Evolutionary conservation across 73 alveolate species (phyloP), one percentile per base, ranked within the genome.

Genomic region (Paramecium tetraurelia): DNA sequence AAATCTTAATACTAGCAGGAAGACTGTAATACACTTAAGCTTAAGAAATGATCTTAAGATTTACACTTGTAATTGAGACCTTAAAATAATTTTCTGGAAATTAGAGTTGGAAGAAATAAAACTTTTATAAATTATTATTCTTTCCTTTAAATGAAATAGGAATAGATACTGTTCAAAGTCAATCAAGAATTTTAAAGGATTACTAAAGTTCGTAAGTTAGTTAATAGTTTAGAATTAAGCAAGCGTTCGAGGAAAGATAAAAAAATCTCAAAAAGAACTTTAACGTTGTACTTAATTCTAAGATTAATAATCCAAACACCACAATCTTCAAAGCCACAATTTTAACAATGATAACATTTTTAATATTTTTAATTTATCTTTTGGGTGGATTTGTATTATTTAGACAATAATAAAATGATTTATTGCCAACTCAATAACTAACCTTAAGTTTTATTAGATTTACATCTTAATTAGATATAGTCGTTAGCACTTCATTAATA

Each of bases 21-120:
- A 75, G 68, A 80, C n/a, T 80, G 2, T 18, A 80, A 41, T 33
- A 44, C 14, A 80, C 12, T 22, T 16, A 80, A 80, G 90, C 90
- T 12, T 14, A 46, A 20, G 90, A 80, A 10, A 41, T 80, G 72
- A 80, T 80, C 4, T 16, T 24, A 31, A 80, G 75, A 48, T 22
- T 48, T 44, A 24, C 43, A 3, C 14, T 46, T 43, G 57, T 80
- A 3, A 44, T 31, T 40, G 90, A 80, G 21, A 48, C 75, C 10
- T 24, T 80, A 5, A 21, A 41, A 80, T 44, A 9, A 80, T 43
- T 31, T 4, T 43, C 75, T 18, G 90, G 90, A 20, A 80, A 80
- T 43, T 44, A 22, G 7, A 22, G 63, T 43, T 80, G 90, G 90
- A 80, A 80, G 29, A 18, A 80, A 80, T 80, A 40, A 44, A 80